A percentile compares a stretch with the other conserved stretches of the same genome.
These are phyloP conservation scores for Aspergillus unguis DNA, from an alignment of 2,329 filamentous ascomycete genomes.

Conservation along the genomic window DNA sequence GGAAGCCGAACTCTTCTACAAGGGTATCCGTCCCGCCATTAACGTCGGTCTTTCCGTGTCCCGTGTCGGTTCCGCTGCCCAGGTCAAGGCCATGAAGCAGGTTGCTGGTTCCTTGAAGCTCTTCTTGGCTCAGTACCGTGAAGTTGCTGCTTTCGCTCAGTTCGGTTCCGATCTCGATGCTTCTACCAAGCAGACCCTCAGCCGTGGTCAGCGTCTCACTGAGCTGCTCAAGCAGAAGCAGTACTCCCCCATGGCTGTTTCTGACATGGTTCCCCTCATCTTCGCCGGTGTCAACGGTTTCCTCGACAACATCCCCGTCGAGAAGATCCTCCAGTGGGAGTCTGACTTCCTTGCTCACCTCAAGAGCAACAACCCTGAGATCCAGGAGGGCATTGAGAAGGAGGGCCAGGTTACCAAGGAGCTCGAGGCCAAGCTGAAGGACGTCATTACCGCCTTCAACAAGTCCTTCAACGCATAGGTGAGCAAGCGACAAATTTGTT, in stretches of 20 bases:
- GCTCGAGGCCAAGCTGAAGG: slow-evolving; percentile 62
- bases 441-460: slow-evolving; percentile 75
- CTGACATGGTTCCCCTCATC: slow-evolving; percentile 99
- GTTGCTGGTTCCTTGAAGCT: slow-evolving; percentile 99
- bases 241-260: slow-evolving; percentile 96
- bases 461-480: slow-evolving; percentile 72
- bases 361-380: slow-evolving; percentile 81
- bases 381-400: slow-evolving; percentile 85
- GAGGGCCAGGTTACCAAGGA: slow-evolving; percentile 97
- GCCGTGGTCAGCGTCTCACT: slow-evolving; percentile 96
- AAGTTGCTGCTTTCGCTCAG: slow-evolving; percentile 98
- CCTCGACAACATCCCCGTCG: slow-evolving; percentile 83
- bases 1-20: slow-evolving; percentile 99
- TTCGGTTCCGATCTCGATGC: slow-evolving; percentile 99
- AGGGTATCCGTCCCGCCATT: slow-evolving; percentile 99
- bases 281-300: slow-evolving; percentile 98
- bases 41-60: slow-evolving; percentile 99
- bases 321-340: slow-evolving; percentile 93
- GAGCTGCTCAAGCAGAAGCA: slow-evolving; percentile 99
- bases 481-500: slow-evolving; percentile 34
- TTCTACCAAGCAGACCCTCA: slow-evolving; percentile 96
- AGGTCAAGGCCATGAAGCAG: slow-evolving; percentile 99
- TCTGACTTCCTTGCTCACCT: slow-evolving; percentile 89
- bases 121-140: slow-evolving; percentile 99
- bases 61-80: slow-evolving; percentile 98